phyloP scores from a whole-genome alignment of 495 filamentous ascomycete genomes.

The Penicillium daleae region DNA sequence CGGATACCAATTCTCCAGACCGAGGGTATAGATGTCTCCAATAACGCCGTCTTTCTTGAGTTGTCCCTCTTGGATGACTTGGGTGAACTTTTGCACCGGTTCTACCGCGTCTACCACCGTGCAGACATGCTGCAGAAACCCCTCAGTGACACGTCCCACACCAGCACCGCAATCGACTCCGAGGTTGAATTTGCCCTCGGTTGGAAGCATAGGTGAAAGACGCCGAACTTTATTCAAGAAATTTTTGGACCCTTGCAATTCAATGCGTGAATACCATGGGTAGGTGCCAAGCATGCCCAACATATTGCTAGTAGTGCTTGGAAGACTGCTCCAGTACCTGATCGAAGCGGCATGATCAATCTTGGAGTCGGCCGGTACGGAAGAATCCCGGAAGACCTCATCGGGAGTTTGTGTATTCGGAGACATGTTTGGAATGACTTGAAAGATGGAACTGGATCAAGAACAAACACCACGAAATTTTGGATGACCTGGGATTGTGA shows the following conservation, averaged over 20 bases:
- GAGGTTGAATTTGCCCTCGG: conserved; percentile 34
- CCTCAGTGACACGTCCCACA: conserved; percentile 64
- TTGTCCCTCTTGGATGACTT: conserved; percentile 33
- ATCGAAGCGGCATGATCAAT: conserved; percentile 46
- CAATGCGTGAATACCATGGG: conserved; percentile 71
- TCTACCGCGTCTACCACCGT: conserved; percentile 62
- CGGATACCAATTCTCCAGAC: conserved; percentile 76
- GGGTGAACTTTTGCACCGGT: conserved; percentile 57
- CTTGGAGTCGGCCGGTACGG: conserved; percentile 31
- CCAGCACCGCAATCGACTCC: conserved; percentile 66
- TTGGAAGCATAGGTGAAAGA: conserved; percentile 25
- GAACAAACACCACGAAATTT: conserved; percentile 2
- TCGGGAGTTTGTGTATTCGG: not conserved
- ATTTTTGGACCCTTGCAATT: conserved; percentile 73
- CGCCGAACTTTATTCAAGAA: conserved; percentile 78
- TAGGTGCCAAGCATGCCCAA: conserved; percentile 86
- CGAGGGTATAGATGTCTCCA: conserved; percentile 69
- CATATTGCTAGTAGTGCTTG: conserved; percentile 78
- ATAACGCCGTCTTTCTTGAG: conserved; percentile 45
- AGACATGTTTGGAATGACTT: conserved; percentile 6
- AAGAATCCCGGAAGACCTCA: not conserved
- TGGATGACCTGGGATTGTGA: conserved; percentile 1
- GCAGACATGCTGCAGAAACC: conserved; percentile 57
- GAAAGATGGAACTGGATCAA: not conserved
- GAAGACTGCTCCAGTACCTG: conserved; percentile 73